Base-by-base conservation (phyloP, 2,329 filamentous ascomycete species). In the Colletotrichum tropicale region DNA sequence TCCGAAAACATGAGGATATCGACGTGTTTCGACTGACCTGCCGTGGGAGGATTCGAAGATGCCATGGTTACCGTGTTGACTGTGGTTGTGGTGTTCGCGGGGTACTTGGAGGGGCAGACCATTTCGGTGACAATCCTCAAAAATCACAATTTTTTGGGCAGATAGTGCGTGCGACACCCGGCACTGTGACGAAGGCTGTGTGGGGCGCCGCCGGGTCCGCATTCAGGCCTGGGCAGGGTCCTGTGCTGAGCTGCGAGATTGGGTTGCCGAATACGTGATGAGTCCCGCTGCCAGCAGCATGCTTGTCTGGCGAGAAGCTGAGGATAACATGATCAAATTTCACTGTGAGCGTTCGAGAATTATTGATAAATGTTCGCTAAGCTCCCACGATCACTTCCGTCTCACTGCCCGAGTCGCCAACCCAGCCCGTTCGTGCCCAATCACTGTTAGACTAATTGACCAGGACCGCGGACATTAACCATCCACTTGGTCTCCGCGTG, bases 21-120 rank as follows among this genome's bases (percentile, higher is more conserved):
- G 28, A 56, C 26, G 30, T 9, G 26, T 36, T 4, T 10, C 12
- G 24, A 71, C 74, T 66, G 60, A 65, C 76, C 76, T 68, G 76
- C 66, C 52, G 76, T 77, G 70, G 74, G 34, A 52, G 74, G 55
- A 55, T 24, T 69, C 52, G 74, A 70, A 56, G 74, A 56, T 38
- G 34, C 72, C 58, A 61, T 64, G 34, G 78, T 69, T 43, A 71
- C 74, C 70, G 77, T 77, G 66, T 71, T 76, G 62, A 70, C 58
- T 69, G 36, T 69, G 36, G n/a, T 28, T 52, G 43, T 52, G 43
- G 43, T 36, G 21, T 74, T 61, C 74, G 71, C 74, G 70, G 74
- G 74, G 70, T 74, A 61, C 38, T 62, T 67, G 74, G 74, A 71
- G 74, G 74, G 74, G 74, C 71, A 71, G 43, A 60, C 38, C 18